A percentile compares a stretch with the other conserved stretches of the same genome.
These are phyloP conservation scores for Rhexocercosporidium sp. DNA, from an alignment of 2,329 filamentous ascomycete species.

Conservation along the genomic window DNA sequence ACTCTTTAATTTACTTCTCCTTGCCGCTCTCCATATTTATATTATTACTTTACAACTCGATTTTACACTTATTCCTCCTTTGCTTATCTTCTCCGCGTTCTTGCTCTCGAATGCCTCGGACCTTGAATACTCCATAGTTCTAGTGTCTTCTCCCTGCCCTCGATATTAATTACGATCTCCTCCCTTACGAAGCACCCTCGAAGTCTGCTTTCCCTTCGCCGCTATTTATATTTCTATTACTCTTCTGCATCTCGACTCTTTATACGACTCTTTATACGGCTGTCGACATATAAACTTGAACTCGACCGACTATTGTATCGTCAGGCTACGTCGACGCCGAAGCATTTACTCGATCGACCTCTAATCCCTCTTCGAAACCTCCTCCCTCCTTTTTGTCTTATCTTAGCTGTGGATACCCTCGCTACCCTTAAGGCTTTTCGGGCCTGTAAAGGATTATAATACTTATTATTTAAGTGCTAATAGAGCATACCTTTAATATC, in stretches of 20 bases:
- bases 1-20: neutral
- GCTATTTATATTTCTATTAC: neutral
- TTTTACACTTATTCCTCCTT: slow-evolving; percentile 9
- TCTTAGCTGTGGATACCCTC: slow-evolving; percentile 8
- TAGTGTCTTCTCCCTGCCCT: slow-evolving; percentile 10
- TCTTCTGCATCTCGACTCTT: neutral
- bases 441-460: slow-evolving; percentile 20
- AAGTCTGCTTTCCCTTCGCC: slow-evolving; percentile 11
- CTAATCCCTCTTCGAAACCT: slow-evolving; percentile 15
- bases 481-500: slow-evolving; percentile 16
- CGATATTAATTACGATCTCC: slow-evolving; percentile 5
- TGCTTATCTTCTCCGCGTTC: too few relatives aligned
- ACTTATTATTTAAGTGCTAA: slow-evolving; percentile 17
- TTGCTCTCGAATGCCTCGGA: neutral
- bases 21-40: slow-evolving; percentile 5
- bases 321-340: slow-evolving; percentile 9
- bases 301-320: too few relatives aligned
- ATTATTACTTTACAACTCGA: slow-evolving; percentile 9
- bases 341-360: slow-evolving; percentile 15
- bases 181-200: too few relatives aligned
- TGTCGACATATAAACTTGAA: neutral
- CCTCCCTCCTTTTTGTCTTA: slow-evolving; percentile 12
- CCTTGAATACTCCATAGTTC: slow-evolving; percentile 12
- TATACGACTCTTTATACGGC: too few relatives aligned
- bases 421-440: neutral